phyloP scores from a whole-genome alignment of 2,329 filamentous ascomycete species.

The Aureobasidium sp. region DNA sequence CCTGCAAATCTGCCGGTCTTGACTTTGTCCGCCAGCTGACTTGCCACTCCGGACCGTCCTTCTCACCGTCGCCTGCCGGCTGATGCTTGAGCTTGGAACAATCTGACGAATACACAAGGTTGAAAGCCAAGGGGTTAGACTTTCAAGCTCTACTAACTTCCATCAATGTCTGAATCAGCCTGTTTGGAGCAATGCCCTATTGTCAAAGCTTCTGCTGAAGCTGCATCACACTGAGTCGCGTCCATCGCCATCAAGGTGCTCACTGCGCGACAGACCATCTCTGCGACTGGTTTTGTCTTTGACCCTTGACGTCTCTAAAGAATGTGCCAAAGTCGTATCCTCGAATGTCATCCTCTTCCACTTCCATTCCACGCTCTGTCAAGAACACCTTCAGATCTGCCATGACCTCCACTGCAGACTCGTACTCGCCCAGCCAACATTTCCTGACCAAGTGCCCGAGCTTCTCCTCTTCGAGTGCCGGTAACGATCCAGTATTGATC shows the following conservation, averaged over 20 bases:
- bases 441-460: not conserved
- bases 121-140: not conserved
- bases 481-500: not conserved
- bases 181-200: not conserved
- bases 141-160: not conserved
- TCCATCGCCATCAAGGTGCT: not conserved
- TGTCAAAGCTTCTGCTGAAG: not conserved
- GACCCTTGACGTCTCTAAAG: too few species aligned
- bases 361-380: too few species aligned
- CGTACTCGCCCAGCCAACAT: not conserved
- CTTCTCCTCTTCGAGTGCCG: not conserved
- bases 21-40: not conserved
- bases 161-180: not conserved
- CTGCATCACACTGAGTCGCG: too few species aligned
- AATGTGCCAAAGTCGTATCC: too few species aligned
- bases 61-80: not conserved
- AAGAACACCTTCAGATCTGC: too few species aligned
- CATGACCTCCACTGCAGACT: not conserved
- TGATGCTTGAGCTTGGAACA: not conserved
- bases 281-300: too few species aligned
- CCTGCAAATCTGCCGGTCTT: not conserved
- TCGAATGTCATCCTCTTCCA: too few species aligned
- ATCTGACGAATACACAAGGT: not conserved
- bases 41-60: not conserved
- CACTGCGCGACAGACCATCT: too few species aligned